A percentile compares a stretch with the other conserved stretches of the same genome.
These are phyloP conservation scores for Gymnopus androsaceus DNA, from an alignment of 1,284 basidiomycete genomes.

Conservation along the genomic window DNA sequence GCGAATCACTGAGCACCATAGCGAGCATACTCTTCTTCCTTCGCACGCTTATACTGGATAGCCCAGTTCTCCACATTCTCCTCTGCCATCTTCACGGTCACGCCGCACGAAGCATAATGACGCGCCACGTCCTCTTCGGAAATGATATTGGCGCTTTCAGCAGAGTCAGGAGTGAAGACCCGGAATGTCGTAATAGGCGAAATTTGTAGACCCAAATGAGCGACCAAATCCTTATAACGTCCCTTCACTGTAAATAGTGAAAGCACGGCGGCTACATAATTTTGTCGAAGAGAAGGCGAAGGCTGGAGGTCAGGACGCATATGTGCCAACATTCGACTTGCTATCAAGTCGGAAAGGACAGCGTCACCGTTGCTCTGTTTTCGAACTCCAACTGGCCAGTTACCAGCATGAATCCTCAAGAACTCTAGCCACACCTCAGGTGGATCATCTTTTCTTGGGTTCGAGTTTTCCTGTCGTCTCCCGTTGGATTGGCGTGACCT, in stretches of 20 bases:
- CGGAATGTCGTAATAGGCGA: not conserved
- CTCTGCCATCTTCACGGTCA: conserved; percentile 10
- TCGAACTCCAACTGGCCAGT: conserved; percentile 48
- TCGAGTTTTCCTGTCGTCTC: too few species aligned
- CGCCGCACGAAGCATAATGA: conserved; percentile 16
- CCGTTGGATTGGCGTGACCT: too few species aligned
- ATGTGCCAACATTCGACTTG: conserved; percentile 44
- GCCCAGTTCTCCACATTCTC: conserved; percentile 15
- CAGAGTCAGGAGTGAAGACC: not conserved
- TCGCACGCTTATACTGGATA: conserved; percentile 1
- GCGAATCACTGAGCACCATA: too few species aligned
- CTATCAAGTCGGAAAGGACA: conserved; percentile 40
- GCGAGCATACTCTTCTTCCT: not conserved
- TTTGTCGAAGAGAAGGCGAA: conserved; percentile 31
- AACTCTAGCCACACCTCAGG: conserved; percentile 44
- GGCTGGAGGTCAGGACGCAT: conserved; percentile 38
- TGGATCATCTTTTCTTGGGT: conserved; percentile 7
- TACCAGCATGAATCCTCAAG: conserved; percentile 39
- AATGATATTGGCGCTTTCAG: not conserved
- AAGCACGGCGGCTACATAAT: conserved; percentile 38
- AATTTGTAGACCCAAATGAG: not conserved
- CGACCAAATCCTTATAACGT: conserved; percentile 22
- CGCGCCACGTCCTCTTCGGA: conserved; percentile 15
- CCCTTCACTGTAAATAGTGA: conserved; percentile 37
- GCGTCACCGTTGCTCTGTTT: conserved; percentile 38